A percentile compares a stretch with the other conserved stretches of the same genome.
Conservation (phyloP, 805 yeast species). For the Schwanniomyces occidentalis region DNA sequence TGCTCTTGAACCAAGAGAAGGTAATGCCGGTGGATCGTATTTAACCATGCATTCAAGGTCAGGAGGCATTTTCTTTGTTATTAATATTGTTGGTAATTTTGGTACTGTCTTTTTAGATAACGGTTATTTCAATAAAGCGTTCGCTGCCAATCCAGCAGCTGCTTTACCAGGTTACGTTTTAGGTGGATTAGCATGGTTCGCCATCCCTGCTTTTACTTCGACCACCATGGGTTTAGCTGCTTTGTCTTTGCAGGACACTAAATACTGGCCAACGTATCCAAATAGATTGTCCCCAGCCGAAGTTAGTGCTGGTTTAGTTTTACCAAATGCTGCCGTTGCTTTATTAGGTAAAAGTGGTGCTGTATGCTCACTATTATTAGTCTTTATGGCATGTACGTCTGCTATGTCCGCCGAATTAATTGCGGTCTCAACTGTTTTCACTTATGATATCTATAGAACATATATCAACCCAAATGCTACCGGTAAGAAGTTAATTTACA, state of each 20-base stretch:
- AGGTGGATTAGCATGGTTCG: slow-evolving; percentile 91
- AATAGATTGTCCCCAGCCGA: slow-evolving; percentile 62
- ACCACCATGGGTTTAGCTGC: slow-evolving; percentile 89
- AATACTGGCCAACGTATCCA: slow-evolving; percentile 82
- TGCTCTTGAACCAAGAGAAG: slow-evolving; percentile 60
- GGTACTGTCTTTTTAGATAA: slow-evolving; percentile 87
- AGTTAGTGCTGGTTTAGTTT: slow-evolving; percentile 77
- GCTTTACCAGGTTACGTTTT: slow-evolving; percentile 85
- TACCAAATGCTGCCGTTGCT: slow-evolving; percentile 80
- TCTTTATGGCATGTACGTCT: slow-evolving; percentile 91
- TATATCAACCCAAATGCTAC: slow-evolving; percentile 78
- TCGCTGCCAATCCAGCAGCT: slow-evolving; percentile 80
- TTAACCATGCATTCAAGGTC: slow-evolving; percentile 82
- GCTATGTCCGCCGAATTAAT: slow-evolving; percentile 91
- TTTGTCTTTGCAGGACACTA: slow-evolving; percentile 65
- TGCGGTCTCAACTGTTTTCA: slow-evolving; percentile 80
- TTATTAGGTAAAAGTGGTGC: slow-evolving; percentile 88
- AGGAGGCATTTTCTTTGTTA: slow-evolving; percentile 88
- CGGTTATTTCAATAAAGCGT: slow-evolving; percentile 88
- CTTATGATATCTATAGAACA: slow-evolving; percentile 82
- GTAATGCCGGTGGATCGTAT: slow-evolving; percentile 85
- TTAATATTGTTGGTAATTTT: slow-evolving; percentile 83
- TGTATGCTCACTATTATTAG: slow-evolving; percentile 71
- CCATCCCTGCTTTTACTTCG: slow-evolving; percentile 80
- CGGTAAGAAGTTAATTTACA: slow-evolving; percentile 68